These are phyloP conservation scores for Colletotrichum sp. DNA, from an alignment of 2,329 filamentous ascomycete species.

Conservation along the genomic window DNA sequence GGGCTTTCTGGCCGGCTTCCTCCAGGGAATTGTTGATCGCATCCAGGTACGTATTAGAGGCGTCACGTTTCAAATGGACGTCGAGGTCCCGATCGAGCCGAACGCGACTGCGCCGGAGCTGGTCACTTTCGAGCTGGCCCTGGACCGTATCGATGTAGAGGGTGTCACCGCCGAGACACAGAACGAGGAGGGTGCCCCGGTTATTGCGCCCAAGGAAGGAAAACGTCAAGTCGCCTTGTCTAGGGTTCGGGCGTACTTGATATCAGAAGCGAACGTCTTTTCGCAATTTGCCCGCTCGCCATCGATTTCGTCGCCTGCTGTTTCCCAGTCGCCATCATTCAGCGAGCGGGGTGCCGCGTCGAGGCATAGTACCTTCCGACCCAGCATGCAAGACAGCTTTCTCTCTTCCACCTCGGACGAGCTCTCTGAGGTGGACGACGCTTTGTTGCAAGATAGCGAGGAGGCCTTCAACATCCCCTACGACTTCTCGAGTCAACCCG, in stretches of 20 bases:
- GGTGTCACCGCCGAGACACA: conserved; percentile 58
- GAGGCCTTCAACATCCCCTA: conserved; percentile 63
- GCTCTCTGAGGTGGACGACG: conserved; percentile 38
- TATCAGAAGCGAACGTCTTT: conserved; percentile 72
- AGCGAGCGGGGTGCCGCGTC: conserved; percentile 30
- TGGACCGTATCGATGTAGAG: conserved; percentile 71
- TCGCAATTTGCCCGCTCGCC: conserved; percentile 61
- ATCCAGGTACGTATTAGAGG: conserved; percentile 69
- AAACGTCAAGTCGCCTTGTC: conserved; percentile 70
- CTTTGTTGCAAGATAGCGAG: conserved; percentile 54
- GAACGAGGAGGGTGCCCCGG: conserved; percentile 34
- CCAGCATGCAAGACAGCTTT: conserved; percentile 24
- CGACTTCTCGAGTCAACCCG: conserved; percentile 44
- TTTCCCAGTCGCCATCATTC: conserved; percentile 49
- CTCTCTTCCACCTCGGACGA: conserved; percentile 35
- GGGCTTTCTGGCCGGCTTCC: conserved; percentile 71
- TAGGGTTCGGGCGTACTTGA: conserved; percentile 67
- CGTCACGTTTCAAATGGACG: conserved; percentile 70
- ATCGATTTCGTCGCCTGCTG: conserved; percentile 57
- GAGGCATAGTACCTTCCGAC: conserved; percentile 25
- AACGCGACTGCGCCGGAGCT: conserved; percentile 52
- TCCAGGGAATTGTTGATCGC: conserved; percentile 77
- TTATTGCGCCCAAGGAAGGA: conserved; percentile 59
- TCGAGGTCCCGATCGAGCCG: conserved; percentile 59
- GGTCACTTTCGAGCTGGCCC: conserved; percentile 68